Conservation (phyloP, 768 basidiomycete genomes). For the Mycena vulgaris region DNA sequence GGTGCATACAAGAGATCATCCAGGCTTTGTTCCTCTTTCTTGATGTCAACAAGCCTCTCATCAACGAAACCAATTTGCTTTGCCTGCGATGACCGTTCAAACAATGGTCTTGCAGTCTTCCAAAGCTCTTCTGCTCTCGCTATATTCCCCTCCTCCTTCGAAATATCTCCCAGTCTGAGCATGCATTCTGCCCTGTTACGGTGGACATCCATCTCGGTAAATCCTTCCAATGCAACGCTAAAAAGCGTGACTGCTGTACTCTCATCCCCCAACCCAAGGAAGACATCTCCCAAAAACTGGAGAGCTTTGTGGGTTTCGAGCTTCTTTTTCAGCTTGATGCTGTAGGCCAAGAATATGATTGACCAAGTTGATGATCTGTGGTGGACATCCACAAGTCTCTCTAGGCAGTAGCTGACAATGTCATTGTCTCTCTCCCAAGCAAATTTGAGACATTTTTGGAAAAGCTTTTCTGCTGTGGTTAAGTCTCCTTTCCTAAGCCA, state of each 20-base stretch:
- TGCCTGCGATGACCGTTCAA: too few relatives aligned
- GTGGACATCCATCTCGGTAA: slow-evolving; percentile 1
- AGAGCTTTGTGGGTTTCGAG: background rate
- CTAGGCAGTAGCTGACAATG: background rate
- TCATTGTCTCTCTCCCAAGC: background rate
- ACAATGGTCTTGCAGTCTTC: too few relatives aligned
- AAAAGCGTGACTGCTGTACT: background rate
- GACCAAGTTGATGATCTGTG: background rate
- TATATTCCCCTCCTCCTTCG: too few relatives aligned
- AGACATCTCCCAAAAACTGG: background rate
- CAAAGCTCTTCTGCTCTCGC: too few relatives aligned
- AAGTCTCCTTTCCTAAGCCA: background rate
- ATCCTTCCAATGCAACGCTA: background rate
- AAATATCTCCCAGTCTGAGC: background rate
- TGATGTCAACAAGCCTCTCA: too few relatives aligned
- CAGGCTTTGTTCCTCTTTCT: too few relatives aligned
- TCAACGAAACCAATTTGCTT: too few relatives aligned
- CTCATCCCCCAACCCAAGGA: background rate
- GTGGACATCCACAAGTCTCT: background rate
- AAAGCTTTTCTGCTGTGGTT: too few relatives aligned
- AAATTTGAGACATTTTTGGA: background rate
- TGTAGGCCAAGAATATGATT: background rate
- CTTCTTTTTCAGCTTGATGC: background rate
- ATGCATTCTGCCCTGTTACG: background rate
- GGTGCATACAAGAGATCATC: too few relatives aligned